These are phyloP conservation scores for Leptographium procerum DNA, from an alignment of 2,329 filamentous ascomycete genomes.

Conservation along the genomic window DNA sequence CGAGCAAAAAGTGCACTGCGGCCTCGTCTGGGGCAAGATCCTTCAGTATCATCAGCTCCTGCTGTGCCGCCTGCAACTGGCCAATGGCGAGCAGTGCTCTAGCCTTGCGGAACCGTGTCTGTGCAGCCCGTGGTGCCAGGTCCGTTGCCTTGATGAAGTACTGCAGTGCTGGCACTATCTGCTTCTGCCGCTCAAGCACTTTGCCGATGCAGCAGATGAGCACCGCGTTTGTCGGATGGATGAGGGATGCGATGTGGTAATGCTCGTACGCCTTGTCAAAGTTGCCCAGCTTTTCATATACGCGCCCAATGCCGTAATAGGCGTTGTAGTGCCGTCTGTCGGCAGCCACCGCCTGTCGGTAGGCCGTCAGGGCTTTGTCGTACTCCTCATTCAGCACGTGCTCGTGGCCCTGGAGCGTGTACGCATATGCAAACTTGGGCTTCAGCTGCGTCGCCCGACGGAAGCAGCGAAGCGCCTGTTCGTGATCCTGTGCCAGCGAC, in stretches of 20 bases:
- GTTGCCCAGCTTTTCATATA: conserved; percentile 83
- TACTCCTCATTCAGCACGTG: conserved; percentile 95
- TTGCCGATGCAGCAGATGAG: conserved; percentile 86
- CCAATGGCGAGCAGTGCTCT: conserved; percentile 69
- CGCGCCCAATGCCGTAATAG: conserved; percentile 81
- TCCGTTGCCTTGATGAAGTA: conserved; percentile 77
- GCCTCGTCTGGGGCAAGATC: conserved; percentile 89
- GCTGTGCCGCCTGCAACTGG: conserved; percentile 60
- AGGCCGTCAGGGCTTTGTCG: conserved; percentile 82
- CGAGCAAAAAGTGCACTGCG: conserved; percentile 90
- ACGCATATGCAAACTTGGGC: conserved; percentile 86
- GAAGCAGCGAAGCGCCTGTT: conserved; percentile 90
- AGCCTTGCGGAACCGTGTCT: conserved; percentile 89
- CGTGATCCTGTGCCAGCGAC: conserved; percentile 83
- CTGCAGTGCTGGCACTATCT: conserved; percentile 63
- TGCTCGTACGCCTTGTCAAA: conserved; percentile 86
- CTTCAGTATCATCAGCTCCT: conserved; percentile 78
- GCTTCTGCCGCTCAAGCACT: conserved; percentile 79
- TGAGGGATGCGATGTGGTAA: conserved; percentile 74
- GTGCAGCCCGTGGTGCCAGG: conserved; percentile 66
- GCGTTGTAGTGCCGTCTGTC: conserved; percentile 92
- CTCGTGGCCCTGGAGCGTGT: conserved; percentile 91
- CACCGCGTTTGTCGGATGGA: conserved; percentile 90
- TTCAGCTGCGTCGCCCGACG: conserved; percentile 86
- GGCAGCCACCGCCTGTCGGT: conserved; percentile 73